Evolutionary conservation across 2,329 filamentous ascomycete species (phyloP), one percentile per base, ranked within the genome.

Genomic region (Boeremia lycopersici): DNA sequence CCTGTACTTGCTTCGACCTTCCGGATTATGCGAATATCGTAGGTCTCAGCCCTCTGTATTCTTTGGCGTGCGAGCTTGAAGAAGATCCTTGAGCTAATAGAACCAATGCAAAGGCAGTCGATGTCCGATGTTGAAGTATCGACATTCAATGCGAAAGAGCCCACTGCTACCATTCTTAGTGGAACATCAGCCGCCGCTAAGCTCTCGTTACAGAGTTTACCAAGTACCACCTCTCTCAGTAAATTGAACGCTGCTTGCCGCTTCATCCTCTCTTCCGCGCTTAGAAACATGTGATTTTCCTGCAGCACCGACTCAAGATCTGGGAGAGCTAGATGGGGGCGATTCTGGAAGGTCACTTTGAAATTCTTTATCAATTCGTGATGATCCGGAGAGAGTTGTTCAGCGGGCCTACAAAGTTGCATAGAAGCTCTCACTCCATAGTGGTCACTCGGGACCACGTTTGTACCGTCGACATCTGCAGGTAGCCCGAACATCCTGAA

Each of bases 101-200:
- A 79, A 1, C 86, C 85, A 57, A 89, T 83, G 60, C 82, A 88
- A 6, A 89, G 78, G 62, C 85, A 86, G 70, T 90, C 86, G 6
- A 90, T 79, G 61, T 89, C 85, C 1, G 86, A 89, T 0, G 78
- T 68, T 1, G 75, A 64, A 1, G 82, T 84, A 84, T 86, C 89
- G 3, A 86, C 82, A 9, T 82, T 83, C 3, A 89, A 74, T 3
- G 82, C 84, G 63, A 86, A 88, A 0, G 87, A 89, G 0, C 87
- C 87, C n/a, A 89, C 84, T 0, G 86, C 79, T 6, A 84, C 78
- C 7, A 89, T 65, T 1, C 86, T 74, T 33, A 88, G 74, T 1
- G 79, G 68, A 35, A 71, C 65, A 8, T 67, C 62, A 1, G 64
- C 55, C 3, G 36, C 38, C 23, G 11, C 48, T 29, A 50, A 38